A percentile compares a stretch with the other conserved stretches of the same genome.
phyloP scores from a whole-genome alignment of 1,139 yeast genomes.

The Meyerozyma sp. region DNA sequence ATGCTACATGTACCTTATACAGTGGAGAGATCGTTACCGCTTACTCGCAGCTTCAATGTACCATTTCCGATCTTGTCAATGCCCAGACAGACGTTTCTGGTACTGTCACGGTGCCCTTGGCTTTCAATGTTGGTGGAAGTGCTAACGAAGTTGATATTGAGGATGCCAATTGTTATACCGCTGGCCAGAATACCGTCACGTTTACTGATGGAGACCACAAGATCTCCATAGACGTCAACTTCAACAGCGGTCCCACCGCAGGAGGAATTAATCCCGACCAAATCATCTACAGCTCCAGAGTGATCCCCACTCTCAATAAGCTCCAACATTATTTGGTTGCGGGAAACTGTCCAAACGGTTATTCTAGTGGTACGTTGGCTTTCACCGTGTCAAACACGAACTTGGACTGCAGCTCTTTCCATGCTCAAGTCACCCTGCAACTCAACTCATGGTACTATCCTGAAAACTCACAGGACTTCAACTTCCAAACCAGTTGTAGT shows the following conservation, averaged over 20 bases:
- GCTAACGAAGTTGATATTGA: constrained; percentile 15
- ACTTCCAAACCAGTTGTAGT: constrained; percentile 13
- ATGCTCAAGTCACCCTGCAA: constrained; percentile 16
- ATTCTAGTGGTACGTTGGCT: constrained; percentile 20
- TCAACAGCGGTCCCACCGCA: constrained; percentile 6
- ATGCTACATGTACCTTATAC: constrained; percentile 7
- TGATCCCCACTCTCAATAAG: constrained; percentile 13
- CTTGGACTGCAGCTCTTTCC: constrained; percentile 19
- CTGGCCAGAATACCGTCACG: constrained; percentile 22
- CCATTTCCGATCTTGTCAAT: constrained; percentile 2
- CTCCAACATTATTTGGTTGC: constrained; percentile 16
- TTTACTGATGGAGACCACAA: constrained; percentile 23
- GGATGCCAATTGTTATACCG: constrained; percentile 14
- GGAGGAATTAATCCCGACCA: not conserved
- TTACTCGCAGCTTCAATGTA: constrained; percentile 5
- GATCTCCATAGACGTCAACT: constrained; percentile 13
- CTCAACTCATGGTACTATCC: constrained; percentile 21
- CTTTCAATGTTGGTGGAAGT: constrained; percentile 23
- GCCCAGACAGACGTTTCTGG: constrained; percentile 11
- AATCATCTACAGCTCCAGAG: not conserved
- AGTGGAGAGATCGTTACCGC: constrained; percentile 5
- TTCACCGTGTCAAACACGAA: constrained; percentile 4
- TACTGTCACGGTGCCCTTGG: constrained; percentile 18
- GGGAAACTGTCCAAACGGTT: constrained; percentile 20
- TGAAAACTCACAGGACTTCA: constrained; percentile 4